A percentile compares a stretch with the other conserved stretches of the same genome.
phyloP scores from a whole-genome alignment of 257 asterid genomes.

The Solanum paucissectum region DNA sequence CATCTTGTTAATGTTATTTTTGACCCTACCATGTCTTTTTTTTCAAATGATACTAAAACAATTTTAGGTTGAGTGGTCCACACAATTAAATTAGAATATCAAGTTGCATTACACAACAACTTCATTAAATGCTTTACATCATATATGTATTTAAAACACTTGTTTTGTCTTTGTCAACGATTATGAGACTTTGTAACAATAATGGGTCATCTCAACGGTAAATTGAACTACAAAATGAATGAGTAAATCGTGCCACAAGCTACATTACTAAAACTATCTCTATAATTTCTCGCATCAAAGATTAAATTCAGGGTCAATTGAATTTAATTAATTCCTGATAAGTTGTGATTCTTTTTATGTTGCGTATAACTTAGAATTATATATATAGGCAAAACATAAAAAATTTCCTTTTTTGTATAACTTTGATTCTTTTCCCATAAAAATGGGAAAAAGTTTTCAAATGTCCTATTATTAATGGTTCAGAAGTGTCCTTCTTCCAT shows the following conservation, averaged over 20 bases:
- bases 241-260: neutral
- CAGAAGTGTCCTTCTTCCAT: too few species aligned
- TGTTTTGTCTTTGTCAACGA: neutral
- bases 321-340: neutral
- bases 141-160: neutral
- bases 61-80: neutral
- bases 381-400: neutral
- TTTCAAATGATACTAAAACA: neutral
- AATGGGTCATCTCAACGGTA: neutral
- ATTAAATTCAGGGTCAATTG: neutral
- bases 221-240: neutral
- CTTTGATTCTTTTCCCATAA: neutral
- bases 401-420: neutral
- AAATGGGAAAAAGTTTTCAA: too few species aligned
- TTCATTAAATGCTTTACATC: neutral
- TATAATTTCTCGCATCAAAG: neutral
- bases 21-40: neutral
- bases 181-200: neutral
- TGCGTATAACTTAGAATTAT: neutral
- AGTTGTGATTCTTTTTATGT: neutral
- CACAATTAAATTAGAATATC: neutral
- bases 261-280: neutral
- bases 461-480: too few species aligned
- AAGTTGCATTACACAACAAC: neutral
- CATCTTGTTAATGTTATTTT: neutral